phyloP scores from a whole-genome alignment of 441 rosid species.

The Adansonia madagascariensis region DNA sequence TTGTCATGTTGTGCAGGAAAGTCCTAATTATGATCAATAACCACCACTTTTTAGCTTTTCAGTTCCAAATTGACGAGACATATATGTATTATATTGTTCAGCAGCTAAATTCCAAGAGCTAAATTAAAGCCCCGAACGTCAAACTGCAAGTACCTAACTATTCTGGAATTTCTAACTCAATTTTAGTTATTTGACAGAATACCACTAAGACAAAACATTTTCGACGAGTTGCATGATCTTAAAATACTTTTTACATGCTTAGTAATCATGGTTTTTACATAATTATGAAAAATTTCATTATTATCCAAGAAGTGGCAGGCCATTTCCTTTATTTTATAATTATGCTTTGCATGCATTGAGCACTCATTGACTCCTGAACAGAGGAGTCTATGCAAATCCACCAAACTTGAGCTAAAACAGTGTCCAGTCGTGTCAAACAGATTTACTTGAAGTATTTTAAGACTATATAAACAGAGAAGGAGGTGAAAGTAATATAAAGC shows the following conservation, averaged over 20 bases:
- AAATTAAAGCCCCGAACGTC: background rate
- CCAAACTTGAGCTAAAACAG: background rate
- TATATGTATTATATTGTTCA: background rate
- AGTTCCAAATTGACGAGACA: background rate
- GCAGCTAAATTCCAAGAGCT: background rate
- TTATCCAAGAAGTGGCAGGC: background rate
- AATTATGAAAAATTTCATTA: background rate
- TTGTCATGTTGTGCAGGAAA: background rate
- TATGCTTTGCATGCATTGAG: conserved; percentile 11
- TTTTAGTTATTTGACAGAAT: background rate
- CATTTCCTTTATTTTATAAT: background rate
- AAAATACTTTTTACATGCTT: background rate
- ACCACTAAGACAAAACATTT: background rate
- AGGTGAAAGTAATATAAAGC: background rate
- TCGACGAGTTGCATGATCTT: background rate
- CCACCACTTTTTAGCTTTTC: background rate
- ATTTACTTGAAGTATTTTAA: background rate
- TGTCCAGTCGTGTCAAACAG: background rate
- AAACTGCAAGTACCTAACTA: background rate
- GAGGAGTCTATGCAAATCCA: background rate
- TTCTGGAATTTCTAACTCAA: background rate
- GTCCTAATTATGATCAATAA: background rate
- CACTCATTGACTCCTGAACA: conserved; percentile 4
- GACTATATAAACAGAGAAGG: background rate
- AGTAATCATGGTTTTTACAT: background rate